These are phyloP conservation scores for Senecio squalidus DNA, from an alignment of 140 eudicot species.

Conservation along the genomic window DNA sequence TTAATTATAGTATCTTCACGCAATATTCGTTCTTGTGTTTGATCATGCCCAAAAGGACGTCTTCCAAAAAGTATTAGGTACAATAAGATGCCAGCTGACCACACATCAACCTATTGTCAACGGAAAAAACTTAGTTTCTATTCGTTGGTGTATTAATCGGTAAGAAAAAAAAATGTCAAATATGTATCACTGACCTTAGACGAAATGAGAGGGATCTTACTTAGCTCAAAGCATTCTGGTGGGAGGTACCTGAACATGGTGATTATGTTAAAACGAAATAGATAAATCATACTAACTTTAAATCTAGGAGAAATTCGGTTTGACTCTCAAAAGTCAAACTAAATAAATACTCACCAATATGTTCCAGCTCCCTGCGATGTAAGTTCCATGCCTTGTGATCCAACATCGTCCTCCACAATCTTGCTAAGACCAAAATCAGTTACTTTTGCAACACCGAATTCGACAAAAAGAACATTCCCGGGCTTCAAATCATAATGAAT, in stretches of 20 bases:
- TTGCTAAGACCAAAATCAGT: constrained; percentile 99
- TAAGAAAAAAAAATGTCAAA: not conserved
- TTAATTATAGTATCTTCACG: constrained; percentile 97
- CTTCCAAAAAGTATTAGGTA: constrained; percentile 96
- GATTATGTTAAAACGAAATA: no score
- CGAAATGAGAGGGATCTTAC: constrained; percentile 83
- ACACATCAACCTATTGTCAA: constrained; percentile 79
- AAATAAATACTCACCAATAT: constrained; percentile 62
- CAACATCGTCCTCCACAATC: constrained; percentile 98
- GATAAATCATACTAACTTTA: no score
- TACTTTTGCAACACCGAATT: constrained; percentile 89
- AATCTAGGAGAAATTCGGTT: not conserved
- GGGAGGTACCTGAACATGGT: constrained; percentile 79
- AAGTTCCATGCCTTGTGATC: constrained; percentile 99
- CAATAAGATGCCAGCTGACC: constrained; percentile 91
- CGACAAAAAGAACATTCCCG: constrained; percentile 94
- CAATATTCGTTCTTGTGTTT: constrained; percentile 89
- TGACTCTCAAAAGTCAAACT: constrained; percentile 4
- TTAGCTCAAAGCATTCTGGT: constrained; percentile 98
- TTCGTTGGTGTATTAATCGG: no score
- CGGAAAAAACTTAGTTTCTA: no score
- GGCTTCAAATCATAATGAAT: constrained; percentile 99
- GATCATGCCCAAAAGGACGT: constrained; percentile 99
- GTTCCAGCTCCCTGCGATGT: constrained; percentile 99
- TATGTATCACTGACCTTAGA: constrained; percentile 56